Evolutionary conservation across 345 rosid genomes (phyloP).

Genomic region (Acer negundo): DNA sequence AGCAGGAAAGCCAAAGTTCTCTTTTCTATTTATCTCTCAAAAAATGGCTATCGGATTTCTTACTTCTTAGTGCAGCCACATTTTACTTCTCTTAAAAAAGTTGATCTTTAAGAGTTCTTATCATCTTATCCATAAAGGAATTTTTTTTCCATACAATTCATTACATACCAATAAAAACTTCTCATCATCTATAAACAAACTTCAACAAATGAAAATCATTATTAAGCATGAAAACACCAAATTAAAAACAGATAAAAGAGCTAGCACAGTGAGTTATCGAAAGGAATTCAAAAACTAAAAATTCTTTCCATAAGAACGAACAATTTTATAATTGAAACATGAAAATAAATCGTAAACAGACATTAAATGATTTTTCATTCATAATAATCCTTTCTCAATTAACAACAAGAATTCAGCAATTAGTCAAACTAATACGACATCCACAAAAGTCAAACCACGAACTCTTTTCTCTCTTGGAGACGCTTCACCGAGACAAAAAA

Average conservation of each 20-base stretch:
- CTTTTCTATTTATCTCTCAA: no score
- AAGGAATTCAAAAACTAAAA: no score
- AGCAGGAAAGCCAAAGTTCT: not conserved
- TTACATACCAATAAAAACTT: no score
- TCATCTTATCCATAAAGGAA: not conserved
- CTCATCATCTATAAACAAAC: no score
- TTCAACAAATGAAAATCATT: not conserved
- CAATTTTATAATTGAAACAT: not conserved
- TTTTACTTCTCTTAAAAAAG: not conserved
- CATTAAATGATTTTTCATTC: not conserved
- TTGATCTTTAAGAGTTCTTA: not conserved
- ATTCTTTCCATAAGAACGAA: not conserved
- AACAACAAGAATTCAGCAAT: not conserved
- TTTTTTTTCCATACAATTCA: not conserved
- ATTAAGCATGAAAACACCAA: not conserved
- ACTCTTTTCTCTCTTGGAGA: not conserved
- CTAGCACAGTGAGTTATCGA: not conserved
- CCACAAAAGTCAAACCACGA: slow-evolving; percentile 1
- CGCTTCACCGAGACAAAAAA: not conserved
- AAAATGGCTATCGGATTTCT: not conserved
- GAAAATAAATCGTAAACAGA: not conserved
- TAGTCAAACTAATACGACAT: not conserved
- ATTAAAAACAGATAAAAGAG: not conserved
- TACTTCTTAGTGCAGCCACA: slow-evolving; percentile 1
- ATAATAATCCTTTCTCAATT: not conserved